Base-by-base conservation (phyloP, 805 yeast genomes). In the Millerozyma miso region DNA sequence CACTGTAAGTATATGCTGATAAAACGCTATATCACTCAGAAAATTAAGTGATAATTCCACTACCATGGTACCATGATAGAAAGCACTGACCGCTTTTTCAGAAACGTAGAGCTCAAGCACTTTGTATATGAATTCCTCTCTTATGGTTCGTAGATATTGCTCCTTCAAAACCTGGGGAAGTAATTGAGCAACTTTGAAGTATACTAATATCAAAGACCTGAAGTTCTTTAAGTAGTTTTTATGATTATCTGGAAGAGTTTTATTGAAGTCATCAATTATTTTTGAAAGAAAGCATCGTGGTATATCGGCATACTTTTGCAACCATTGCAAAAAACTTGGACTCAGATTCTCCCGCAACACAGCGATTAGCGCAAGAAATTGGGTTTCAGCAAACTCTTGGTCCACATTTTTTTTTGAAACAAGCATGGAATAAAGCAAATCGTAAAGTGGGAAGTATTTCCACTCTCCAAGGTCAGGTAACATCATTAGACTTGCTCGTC, bases 381-480 rank as follows among this genome's bases (percentile, higher is more conserved):
- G 23, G 2, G 33, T 37, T 18, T 37, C 39, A 4, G 26, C 31
- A n/a, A 37, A 14, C 16, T 37, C 32, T n/a, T 17, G 14, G 10
- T 37, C 39, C 6, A 23, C 29, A 7, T 23, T 10, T 23, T 23
- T 23, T 6, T 23, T 10, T 6, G 39, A 40, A 31, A 51, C 49
- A 12, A 60, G 37, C 33, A 57, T 51, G 16, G 48, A 52, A 33
- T 44, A 49, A 0, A 54, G 31, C 13, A 59, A 33, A 16, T 58
- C 62, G 42, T 43, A 59, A 0, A 56, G 39, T 0, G 63, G 63
- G 26, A 58, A 55, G 15, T 39, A 50, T 17, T 38, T 38, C 18
- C 33, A 35, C 15, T 32, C n/a, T 4, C 17, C 20, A 10, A 38
- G 31, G n/a, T 37, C 20, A 5, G 19, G 10, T 3, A 20, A 33